Base-by-base conservation (phyloP, 805 yeast genomes). In the Candida germanica region DNA sequence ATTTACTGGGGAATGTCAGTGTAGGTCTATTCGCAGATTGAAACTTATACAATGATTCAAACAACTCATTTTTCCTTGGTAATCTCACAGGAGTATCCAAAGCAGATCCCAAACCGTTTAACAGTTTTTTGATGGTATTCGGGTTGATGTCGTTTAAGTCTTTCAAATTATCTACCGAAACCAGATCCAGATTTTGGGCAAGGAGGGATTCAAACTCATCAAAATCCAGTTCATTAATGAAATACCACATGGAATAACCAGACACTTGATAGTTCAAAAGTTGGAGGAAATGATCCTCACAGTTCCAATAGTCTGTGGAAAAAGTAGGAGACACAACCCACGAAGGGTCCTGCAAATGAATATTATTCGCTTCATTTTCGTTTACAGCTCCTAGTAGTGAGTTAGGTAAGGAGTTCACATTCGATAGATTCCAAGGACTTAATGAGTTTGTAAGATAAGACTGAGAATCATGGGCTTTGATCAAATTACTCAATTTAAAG, bases 171-270 rank as follows among this genome's bases (percentile, higher is more conserved):
- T 20, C 23, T 20, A 10, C 10, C 6, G 23, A 20, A 20, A 20
- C 6, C 9, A 7, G 9, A 20, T 20, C 10, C 23, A 20, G 23
- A 20, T 20, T 6, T 20, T 20, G 23, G 20, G 21, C 12, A 21
- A 29, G 10, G 4, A 36, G 24, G 3, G 6, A 9, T 16, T 41
- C 86, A 49, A 73, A 80, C 38, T 69, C 71, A 2, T 55, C 67
- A 35, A 69, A 69, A 34, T 75, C 76, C 47, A 64, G 61, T 11
- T 80, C 81, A 0, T 82, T 73, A n/a, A 83, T 66, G 37, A 79
- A 69, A 42, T 77, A 80, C 85, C 87, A 79, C 13, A 73, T 48
- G 48, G 71, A 75, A 5, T 73, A 73, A 2, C 88, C 89, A 32
- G 65, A 45, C 43, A 77, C 78, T 30, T 70, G 75, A 42, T 69